Percentiles rank a stretch among this genome's conserved stretches.
Evolutionary conservation across 139 green algal genomes (phyloP).

Genomic region (Cymbomonas tetramitiformis): DNA sequence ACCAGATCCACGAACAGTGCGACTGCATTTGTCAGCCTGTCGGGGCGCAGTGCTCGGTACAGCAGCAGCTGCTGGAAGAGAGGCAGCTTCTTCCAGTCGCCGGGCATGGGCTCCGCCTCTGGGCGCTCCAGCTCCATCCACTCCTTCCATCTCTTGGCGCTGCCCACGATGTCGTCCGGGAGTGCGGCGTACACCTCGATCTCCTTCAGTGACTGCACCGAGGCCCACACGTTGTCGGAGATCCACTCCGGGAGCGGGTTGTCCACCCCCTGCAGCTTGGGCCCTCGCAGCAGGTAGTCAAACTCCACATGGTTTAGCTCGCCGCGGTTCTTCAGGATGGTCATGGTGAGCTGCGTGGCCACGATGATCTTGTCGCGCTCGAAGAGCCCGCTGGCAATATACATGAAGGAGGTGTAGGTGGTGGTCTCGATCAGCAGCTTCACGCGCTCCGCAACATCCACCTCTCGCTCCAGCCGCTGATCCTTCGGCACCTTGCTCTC

Average conservation of each 20-base stretch:
- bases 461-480: not conserved
- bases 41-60: conserved; percentile 63
- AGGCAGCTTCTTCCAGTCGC: no score
- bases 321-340: conserved; percentile 46
- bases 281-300: conserved; percentile 63
- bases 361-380: conserved; percentile 85
- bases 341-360: conserved; percentile 70
- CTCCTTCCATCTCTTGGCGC: conserved; percentile 72
- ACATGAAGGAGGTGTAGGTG: conserved; percentile 50
- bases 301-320: conserved; percentile 58
- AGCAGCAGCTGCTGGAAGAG: conserved; percentile 67
- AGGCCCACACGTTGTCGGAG: conserved; percentile 36
- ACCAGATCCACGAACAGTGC: conserved; percentile 55
- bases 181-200: no score
- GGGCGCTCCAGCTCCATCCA: conserved; percentile 69
- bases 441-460: conserved; percentile 32
- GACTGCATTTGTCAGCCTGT: conserved; percentile 70
- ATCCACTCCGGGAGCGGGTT: conserved; percentile 71
- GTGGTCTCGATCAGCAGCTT: conserved; percentile 56
- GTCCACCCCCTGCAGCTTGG: conserved; percentile 47
- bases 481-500: not conserved
- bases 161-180: conserved; percentile 66
- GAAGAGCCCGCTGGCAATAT: conserved; percentile 71
- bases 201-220: conserved; percentile 47
- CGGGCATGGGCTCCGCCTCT: conserved; percentile 74